Conservation (phyloP, 129 eudicot genomes). For the Pulicaria dysenterica region DNA sequence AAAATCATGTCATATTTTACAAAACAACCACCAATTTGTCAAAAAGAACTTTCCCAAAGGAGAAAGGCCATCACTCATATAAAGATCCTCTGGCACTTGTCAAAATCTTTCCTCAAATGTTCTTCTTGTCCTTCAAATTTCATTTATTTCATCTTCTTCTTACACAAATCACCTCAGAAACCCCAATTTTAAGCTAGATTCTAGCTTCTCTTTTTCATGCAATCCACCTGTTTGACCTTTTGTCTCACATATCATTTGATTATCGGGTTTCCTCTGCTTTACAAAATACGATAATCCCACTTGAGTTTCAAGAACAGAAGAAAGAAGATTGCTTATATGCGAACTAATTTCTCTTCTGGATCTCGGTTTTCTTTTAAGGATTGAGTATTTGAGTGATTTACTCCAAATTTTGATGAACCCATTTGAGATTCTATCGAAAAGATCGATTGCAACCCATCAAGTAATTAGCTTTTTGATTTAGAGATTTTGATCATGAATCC, state of each 20-base stretch:
- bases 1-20: conserved; percentile 5
- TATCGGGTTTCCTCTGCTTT: neutral
- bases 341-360: conserved; percentile 5
- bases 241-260: conserved; percentile 19
- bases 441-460: neutral
- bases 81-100: conserved; percentile 34
- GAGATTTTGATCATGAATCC: conserved; percentile 46
- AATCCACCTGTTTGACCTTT: conserved; percentile 28
- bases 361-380: conserved; percentile 5
- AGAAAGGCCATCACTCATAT: conserved; percentile 40
- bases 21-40: conserved; percentile 24
- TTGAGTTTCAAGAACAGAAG: conserved; percentile 6
- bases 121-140: conserved; percentile 22
- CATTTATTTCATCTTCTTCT: conserved; percentile 26
- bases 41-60: conserved; percentile 49
- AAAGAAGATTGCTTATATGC: neutral
- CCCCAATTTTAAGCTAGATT: conserved; percentile 16
- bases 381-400: neutral
- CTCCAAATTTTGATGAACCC: conserved; percentile 18
- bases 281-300: conserved; percentile 8
- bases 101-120: conserved; percentile 26
- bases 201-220: conserved; percentile 14
- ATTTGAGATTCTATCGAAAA: conserved; percentile 29
- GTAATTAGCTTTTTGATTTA: neutral
- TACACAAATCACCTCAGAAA: conserved; percentile 18